Evolutionary conservation across 495 filamentous ascomycete species (phyloP).

Genomic region (Penicillium cinerascens): DNA sequence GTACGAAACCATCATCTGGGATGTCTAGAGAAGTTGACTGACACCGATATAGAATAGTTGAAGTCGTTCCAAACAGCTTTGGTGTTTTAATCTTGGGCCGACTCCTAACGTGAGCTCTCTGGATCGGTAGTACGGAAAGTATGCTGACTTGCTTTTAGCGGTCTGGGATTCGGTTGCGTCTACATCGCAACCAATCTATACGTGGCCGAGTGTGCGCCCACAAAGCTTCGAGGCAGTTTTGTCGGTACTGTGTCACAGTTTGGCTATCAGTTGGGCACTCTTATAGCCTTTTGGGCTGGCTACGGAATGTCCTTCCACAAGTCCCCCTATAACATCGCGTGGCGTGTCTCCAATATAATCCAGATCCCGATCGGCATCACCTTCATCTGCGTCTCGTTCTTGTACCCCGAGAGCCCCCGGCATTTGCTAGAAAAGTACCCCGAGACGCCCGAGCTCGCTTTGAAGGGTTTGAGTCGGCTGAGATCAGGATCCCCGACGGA

Average conservation of each 20-base stretch:
- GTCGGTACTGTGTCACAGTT: slow-evolving; percentile 35
- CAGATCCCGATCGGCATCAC: slow-evolving; percentile 35
- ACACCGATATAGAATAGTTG: slow-evolving; percentile 20
- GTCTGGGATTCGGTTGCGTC: slow-evolving; percentile 36
- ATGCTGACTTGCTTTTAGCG: slow-evolving; percentile 19
- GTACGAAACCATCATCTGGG: slow-evolving; percentile 7
- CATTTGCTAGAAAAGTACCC: slow-evolving; percentile 35
- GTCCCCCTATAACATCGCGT: slow-evolving; percentile 36
- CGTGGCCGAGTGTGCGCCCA: slow-evolving; percentile 36
- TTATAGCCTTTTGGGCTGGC: slow-evolving; percentile 39
- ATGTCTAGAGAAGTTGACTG: not conserved
- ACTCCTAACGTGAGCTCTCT: slow-evolving; percentile 27
- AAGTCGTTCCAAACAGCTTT: slow-evolving; percentile 38
- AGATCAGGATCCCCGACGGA: slow-evolving; percentile 25
- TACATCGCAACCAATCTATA: slow-evolving; percentile 39
- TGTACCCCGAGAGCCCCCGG: slow-evolving; percentile 33
- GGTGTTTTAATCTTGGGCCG: slow-evolving; percentile 33
- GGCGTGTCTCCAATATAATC: slow-evolving; percentile 35
- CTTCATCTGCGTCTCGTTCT: slow-evolving; percentile 34
- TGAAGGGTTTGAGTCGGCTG: slow-evolving; percentile 24
- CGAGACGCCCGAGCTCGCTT: slow-evolving; percentile 29
- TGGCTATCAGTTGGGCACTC: slow-evolving; percentile 26
- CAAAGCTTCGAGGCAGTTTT: slow-evolving; percentile 31
- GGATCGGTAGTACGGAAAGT: too few species aligned
- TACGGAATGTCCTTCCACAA: slow-evolving; percentile 42